phyloP scores from a whole-genome alignment of 495 filamentous ascomycete genomes.

The Podospora conica region DNA sequence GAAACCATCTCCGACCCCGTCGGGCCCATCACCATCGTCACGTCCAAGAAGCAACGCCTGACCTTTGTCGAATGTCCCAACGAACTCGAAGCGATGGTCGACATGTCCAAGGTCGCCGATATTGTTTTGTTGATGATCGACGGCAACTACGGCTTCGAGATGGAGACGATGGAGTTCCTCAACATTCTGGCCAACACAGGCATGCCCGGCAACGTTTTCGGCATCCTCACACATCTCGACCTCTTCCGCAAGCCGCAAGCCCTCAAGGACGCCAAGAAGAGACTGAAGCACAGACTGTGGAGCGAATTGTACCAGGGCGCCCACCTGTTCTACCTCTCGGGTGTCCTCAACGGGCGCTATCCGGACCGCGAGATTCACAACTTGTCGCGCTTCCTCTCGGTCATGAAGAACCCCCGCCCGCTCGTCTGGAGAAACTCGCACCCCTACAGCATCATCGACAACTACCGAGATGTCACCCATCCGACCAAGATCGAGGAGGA shows the following conservation, averaged over 20 bases:
- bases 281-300: conserved; percentile 93
- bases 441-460: conserved; percentile 87
- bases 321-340: conserved; percentile 92
- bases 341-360: conserved; percentile 92
- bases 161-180: conserved; percentile 99
- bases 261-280: conserved; percentile 85
- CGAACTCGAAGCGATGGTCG: conserved; percentile 90
- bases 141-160: conserved; percentile 96
- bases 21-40: conserved; percentile 91
- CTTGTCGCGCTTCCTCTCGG: conserved; percentile 83
- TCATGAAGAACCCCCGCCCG: conserved; percentile 98
- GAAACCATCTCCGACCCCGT: conserved; percentile 83
- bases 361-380: conserved; percentile 97
- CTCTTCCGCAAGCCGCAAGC: conserved; percentile 89
- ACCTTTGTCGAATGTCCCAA: conserved; percentile 96
- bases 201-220: conserved; percentile 98
- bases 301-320: conserved; percentile 93
- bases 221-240: conserved; percentile 92
- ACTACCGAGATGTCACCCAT: conserved; percentile 89
- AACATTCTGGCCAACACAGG: conserved; percentile 83
- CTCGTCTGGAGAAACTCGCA: conserved; percentile 96
- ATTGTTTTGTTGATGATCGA: conserved; percentile 97
- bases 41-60: conserved; percentile 83
- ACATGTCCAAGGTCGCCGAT: conserved; percentile 92
- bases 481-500: conserved; percentile 84